Conservation (phyloP, 23 red algal genomes). For the Rhodosorus marinus region DNA sequence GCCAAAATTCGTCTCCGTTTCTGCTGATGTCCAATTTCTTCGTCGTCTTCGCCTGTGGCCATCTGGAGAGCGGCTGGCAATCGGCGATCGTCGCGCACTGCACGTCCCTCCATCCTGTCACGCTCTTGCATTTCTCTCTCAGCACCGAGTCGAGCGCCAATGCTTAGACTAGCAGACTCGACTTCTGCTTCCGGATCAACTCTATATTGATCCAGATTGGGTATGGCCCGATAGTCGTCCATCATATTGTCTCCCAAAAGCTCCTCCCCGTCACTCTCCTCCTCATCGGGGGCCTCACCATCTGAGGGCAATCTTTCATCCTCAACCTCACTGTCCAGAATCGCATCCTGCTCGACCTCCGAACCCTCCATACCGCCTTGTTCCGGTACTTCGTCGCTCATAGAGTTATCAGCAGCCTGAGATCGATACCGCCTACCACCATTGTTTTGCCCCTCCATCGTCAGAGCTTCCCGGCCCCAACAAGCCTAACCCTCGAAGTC, state of each 20-base stretch:
- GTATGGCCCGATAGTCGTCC: conserved; percentile 61
- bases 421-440: too few relatives aligned
- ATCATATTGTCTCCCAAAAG: conserved; percentile 83
- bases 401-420: too few relatives aligned
- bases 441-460: too few relatives aligned
- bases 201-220: conserved; percentile 68
- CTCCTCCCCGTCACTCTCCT: conserved; percentile 84
- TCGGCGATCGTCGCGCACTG: neutral
- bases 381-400: neutral
- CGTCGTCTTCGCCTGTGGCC: neutral
- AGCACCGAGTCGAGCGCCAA: conserved; percentile 22
- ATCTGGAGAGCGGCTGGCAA: neutral
- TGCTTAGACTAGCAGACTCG: conserved; percentile 25
- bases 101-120: conserved; percentile 1
- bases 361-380: neutral
- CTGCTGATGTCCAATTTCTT: neutral
- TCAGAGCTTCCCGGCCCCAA: too few relatives aligned
- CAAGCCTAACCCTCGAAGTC: too few relatives aligned
- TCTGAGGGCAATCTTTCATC: neutral
- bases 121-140: conserved; percentile 33
- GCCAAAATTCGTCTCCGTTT: neutral
- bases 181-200: conserved; percentile 66
- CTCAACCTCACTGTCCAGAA: neutral
- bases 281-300: conserved; percentile 7
- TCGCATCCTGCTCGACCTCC: neutral